Percentiles rank a stretch among this genome's conserved stretches.
Evolutionary conservation across 805 yeast species (phyloP).

Genomic region (Candida nonsorbophila): DNA sequence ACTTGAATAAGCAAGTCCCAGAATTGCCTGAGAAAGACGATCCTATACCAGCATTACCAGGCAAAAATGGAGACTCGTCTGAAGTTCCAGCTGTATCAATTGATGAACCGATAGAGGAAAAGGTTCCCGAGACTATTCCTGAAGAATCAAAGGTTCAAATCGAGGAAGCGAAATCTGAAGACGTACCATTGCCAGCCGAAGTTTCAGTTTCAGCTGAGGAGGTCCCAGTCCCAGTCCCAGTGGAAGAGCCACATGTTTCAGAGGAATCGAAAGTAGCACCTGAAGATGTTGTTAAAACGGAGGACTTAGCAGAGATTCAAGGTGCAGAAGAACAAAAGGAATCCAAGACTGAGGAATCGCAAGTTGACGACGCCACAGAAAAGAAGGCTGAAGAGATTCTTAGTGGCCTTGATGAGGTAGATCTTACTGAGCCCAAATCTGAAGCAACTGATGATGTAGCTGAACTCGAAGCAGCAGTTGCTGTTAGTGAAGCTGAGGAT

Average conservation of each 20-base stretch:
- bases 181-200: too few relatives aligned
- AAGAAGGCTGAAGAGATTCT: too few relatives aligned
- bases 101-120: constrained; percentile 1
- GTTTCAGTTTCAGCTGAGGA: too few relatives aligned
- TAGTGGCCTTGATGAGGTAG: constrained; percentile 1
- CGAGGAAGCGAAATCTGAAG: too few relatives aligned
- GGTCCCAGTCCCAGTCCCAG: constrained; percentile 3
- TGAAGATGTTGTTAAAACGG: constrained; percentile 1
- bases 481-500: constrained; percentile 6
- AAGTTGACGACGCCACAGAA: too few relatives aligned
- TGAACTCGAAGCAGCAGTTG: constrained; percentile 3
- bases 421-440: neutral
- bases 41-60: neutral
- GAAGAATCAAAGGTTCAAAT: too few relatives aligned
- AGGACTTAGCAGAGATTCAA: neutral
- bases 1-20: constrained; percentile 4
- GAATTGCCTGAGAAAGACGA: constrained; percentile 2
- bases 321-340: constrained; percentile 1
- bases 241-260: constrained; percentile 1
- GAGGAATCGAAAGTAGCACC: constrained; percentile 2
- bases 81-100: neutral
- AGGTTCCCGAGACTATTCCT: neutral
- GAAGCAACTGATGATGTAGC: constrained; percentile 1
- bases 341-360: constrained; percentile 4
- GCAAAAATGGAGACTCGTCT: too few relatives aligned